These are phyloP conservation scores for Aspergillus bridgeri DNA, from an alignment of 495 filamentous ascomycete species.

Conservation along the genomic window DNA sequence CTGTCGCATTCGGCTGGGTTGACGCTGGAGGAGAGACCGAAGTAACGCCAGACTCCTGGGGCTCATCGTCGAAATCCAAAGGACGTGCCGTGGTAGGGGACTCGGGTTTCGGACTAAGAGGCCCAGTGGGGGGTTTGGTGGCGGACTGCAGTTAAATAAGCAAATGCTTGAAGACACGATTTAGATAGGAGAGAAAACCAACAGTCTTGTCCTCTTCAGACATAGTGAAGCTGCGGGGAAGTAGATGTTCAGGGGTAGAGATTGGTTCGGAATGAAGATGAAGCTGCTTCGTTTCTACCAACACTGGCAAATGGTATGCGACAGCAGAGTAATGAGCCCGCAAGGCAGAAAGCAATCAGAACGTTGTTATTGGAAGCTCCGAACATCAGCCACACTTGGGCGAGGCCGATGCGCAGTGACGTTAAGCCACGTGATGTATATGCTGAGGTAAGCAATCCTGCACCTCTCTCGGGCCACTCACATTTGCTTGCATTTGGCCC, in stretches of 20 bases:
- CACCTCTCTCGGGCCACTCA: too few relatives aligned
- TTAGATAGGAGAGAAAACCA: slow-evolving; percentile 16
- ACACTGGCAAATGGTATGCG: neutral
- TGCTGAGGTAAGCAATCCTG: neutral
- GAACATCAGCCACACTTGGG: slow-evolving; percentile 20
- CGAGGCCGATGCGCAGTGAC: slow-evolving; percentile 26
- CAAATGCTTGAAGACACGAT: slow-evolving; percentile 5
- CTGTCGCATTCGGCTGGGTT: slow-evolving; percentile 34
- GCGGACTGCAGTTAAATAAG: slow-evolving; percentile 28
- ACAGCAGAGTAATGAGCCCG: slow-evolving; percentile 5
- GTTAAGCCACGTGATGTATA: slow-evolving; percentile 35
- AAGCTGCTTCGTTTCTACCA: neutral
- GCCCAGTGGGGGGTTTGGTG: slow-evolving; percentile 31
- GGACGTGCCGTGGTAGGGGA: slow-evolving; percentile 81
- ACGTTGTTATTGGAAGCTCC: slow-evolving; percentile 31
- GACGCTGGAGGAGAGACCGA: slow-evolving; percentile 33
- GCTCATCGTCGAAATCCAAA: slow-evolving; percentile 84
- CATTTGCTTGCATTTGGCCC: too few relatives aligned
- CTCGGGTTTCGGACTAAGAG: slow-evolving; percentile 54
- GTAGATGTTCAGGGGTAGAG: neutral
- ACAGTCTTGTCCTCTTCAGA: slow-evolving; percentile 42
- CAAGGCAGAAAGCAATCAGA: slow-evolving; percentile 29
- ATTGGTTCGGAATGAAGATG: neutral
- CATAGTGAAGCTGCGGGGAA: slow-evolving; percentile 24
- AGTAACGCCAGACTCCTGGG: slow-evolving; percentile 57